Percentiles rank a stretch among this genome's conserved stretches.
Evolutionary conservation across 208 protist genomes (phyloP).

Genomic region (Trypanosoma lewisi): DNA sequence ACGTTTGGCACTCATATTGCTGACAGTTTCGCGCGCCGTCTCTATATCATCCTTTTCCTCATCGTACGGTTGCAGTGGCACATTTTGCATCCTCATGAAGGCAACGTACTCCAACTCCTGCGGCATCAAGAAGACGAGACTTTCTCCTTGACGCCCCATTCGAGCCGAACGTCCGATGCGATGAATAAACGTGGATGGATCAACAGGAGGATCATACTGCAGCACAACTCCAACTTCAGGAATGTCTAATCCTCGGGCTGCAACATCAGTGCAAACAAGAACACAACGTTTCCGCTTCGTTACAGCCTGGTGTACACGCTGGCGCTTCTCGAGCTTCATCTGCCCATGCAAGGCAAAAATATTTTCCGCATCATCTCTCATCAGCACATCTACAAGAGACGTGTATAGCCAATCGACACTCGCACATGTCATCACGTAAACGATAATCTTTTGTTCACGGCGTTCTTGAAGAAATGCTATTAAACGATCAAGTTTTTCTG

Average conservation of each 20-base stretch:
- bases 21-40: constrained; percentile 42
- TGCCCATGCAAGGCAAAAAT: constrained; percentile 91
- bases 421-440: constrained; percentile 93
- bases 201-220: constrained; percentile 97
- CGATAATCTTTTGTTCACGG: constrained; percentile 79
- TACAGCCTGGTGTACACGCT: constrained; percentile 73
- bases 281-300: constrained; percentile 71
- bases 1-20: constrained; percentile 60
- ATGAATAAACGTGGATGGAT: constrained; percentile 95
- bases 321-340: constrained; percentile 89
- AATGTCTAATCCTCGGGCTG: constrained; percentile 96
- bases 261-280: constrained; percentile 95
- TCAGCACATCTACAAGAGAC: constrained; percentile 62
- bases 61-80: constrained; percentile 72
- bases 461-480: constrained; percentile 65
- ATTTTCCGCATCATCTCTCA: constrained; percentile 50
- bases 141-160: constrained; percentile 91
- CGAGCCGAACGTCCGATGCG: constrained; percentile 96
- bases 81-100: constrained; percentile 91
- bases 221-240: constrained; percentile 94
- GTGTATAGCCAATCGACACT: constrained; percentile 90
- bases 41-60: constrained; percentile 69
- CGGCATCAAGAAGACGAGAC: constrained; percentile 92
- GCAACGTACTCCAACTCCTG: constrained; percentile 92
- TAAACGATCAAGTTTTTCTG: constrained; percentile 87